These are phyloP conservation scores for Chloranthus sessilifolius DNA, from an alignment of 164 flowering plant genomes.

Conservation along the genomic window DNA sequence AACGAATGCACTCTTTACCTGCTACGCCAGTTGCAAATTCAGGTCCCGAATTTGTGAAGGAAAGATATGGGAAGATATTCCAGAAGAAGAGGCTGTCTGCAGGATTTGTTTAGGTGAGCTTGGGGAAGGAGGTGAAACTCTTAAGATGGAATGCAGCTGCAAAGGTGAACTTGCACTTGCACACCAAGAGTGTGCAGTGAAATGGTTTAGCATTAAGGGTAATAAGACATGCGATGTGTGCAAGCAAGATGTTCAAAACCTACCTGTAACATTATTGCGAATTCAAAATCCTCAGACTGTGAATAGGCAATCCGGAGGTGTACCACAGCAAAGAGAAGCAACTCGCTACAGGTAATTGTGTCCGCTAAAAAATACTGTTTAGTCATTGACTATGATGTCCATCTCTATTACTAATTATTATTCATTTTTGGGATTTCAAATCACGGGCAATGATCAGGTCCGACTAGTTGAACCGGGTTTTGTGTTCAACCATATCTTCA, in stretches of 20 bases:
- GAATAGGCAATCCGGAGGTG: slow-evolving; percentile 28
- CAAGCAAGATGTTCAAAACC: slow-evolving; percentile 64
- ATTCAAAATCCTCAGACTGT: slow-evolving; percentile 43
- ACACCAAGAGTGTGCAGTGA: slow-evolving; percentile 76
- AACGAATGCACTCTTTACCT: slow-evolving; percentile 47
- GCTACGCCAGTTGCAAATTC: slow-evolving; percentile 42
- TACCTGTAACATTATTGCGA: slow-evolving; percentile 67
- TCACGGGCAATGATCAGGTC: no score
- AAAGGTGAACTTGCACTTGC: slow-evolving; percentile 92
- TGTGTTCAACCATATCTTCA: no score
- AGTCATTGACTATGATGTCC: no score
- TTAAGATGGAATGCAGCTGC: slow-evolving; percentile 85
- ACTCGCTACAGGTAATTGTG: slow-evolving; percentile 63
- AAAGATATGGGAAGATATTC: slow-evolving; percentile 58
- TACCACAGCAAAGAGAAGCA: slow-evolving; percentile 39
- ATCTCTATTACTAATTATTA: no score
- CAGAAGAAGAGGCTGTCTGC: slow-evolving; percentile 84
- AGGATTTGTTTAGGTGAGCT: slow-evolving; percentile 80
- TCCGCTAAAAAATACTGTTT: no score
- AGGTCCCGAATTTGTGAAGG: slow-evolving; percentile 23
- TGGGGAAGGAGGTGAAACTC: slow-evolving; percentile 68
- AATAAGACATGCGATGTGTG: slow-evolving; percentile 80
- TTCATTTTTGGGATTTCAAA: no score
- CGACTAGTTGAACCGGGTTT: no score
- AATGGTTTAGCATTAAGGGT: slow-evolving; percentile 91